These are phyloP conservation scores for Xylariaceae sp. DNA, from an alignment of 2,329 filamentous ascomycete species.

Conservation along the genomic window DNA sequence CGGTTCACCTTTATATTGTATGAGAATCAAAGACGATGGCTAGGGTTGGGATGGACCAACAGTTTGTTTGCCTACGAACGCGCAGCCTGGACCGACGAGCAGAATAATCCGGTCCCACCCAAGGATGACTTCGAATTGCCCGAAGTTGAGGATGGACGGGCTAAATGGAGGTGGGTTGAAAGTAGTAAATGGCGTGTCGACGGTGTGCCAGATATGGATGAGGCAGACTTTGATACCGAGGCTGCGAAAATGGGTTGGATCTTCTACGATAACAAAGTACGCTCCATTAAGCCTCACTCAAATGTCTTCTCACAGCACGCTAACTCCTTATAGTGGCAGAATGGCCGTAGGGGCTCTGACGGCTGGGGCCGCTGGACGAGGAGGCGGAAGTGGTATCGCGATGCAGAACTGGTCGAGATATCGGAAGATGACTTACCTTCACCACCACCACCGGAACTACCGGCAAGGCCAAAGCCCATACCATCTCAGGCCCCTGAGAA, in stretches of 20 bases:
- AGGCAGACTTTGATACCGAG: slow-evolving; percentile 60
- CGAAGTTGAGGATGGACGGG: slow-evolving; percentile 64
- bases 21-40: slow-evolving; percentile 94
- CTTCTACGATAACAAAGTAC: slow-evolving; percentile 95
- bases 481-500: slow-evolving; percentile 30
- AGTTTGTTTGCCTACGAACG: slow-evolving; percentile 91
- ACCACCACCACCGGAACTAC: slow-evolving; percentile 36
- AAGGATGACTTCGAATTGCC: slow-evolving; percentile 73
- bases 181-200: slow-evolving; percentile 87
- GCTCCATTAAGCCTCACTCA: slow-evolving; percentile 24
- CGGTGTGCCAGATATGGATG: slow-evolving; percentile 63
- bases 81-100: slow-evolving; percentile 93
- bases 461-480: slow-evolving; percentile 36
- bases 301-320: slow-evolving; percentile 11
- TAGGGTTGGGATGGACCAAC: slow-evolving; percentile 93
- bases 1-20: slow-evolving; percentile 97
- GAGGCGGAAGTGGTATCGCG: slow-evolving; percentile 92
- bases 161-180: slow-evolving; percentile 79
- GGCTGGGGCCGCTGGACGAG: slow-evolving; percentile 95
- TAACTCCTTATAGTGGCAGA: slow-evolving; percentile 72
- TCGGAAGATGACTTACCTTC: slow-evolving; percentile 41
- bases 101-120: slow-evolving; percentile 78
- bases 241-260: slow-evolving; percentile 84
- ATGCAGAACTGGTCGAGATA: slow-evolving; percentile 90
- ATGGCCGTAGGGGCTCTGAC: slow-evolving; percentile 81